Conservation (phyloP, 1,139 yeast genomes). For the Schwanniomyces etchellsii region DNA sequence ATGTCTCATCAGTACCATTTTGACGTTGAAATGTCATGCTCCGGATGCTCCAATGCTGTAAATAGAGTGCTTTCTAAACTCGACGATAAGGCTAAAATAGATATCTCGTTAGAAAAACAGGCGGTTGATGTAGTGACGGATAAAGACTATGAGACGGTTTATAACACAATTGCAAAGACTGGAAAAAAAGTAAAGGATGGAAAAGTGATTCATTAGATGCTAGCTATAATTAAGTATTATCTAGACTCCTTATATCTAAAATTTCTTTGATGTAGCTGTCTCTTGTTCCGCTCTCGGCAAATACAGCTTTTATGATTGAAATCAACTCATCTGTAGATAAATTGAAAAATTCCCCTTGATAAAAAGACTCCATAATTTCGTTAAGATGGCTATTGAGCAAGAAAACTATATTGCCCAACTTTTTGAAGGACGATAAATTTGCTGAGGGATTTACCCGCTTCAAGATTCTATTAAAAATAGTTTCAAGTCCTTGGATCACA, state of each 20-base stretch:
- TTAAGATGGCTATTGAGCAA: constrained; percentile 53
- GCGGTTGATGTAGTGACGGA: constrained; percentile 72
- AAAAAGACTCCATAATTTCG: constrained; percentile 65
- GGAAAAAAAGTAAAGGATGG: constrained; percentile 82
- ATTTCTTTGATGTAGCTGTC: constrained; percentile 60
- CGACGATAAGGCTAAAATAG: constrained; percentile 67
- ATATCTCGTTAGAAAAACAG: constrained; percentile 76
- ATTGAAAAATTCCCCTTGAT: constrained; percentile 70
- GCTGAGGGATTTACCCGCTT: background rate
- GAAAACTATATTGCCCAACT: constrained; percentile 37
- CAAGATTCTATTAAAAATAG: background rate
- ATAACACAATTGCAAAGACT: constrained; percentile 77
- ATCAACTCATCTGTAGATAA: constrained; percentile 64
- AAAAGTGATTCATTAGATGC: constrained; percentile 27
- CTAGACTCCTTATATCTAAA: constrained; percentile 13
- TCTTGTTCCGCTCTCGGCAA: constrained; percentile 68
- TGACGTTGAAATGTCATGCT: constrained; percentile 76
- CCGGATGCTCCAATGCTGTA: constrained; percentile 87
- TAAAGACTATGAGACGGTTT: constrained; percentile 68
- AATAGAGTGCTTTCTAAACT: constrained; percentile 68
- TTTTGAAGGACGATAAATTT: constrained; percentile 27
- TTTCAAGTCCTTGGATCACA: constrained; percentile 13
- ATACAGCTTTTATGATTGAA: constrained; percentile 49
- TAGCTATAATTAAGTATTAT: background rate
- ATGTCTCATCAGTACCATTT: constrained; percentile 56